These are phyloP conservation scores for Omphalotus olearius DNA, from an alignment of 1,284 basidiomycete genomes.

Conservation along the genomic window DNA sequence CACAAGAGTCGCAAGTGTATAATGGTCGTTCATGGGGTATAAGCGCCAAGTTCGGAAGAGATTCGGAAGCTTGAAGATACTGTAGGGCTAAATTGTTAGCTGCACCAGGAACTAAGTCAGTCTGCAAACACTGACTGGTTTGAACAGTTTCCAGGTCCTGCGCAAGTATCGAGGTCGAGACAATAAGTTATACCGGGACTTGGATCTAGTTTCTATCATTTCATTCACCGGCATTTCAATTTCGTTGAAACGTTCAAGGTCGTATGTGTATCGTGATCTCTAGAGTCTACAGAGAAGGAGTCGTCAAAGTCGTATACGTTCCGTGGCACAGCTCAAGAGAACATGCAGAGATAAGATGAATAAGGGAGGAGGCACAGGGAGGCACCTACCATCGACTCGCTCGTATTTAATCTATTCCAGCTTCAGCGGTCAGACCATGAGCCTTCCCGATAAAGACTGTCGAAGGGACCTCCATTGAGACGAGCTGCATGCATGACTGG, in stretches of 20 bases:
- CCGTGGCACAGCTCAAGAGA: not conserved
- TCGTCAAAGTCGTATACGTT: not conserved
- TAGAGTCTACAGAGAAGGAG: not conserved
- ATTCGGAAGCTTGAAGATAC: conserved; percentile 43
- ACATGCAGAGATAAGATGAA: not conserved
- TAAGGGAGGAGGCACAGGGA: too few species aligned
- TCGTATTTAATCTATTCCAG: too few species aligned
- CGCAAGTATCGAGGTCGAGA: not conserved
- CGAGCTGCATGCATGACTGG: not conserved
- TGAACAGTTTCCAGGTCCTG: conserved; percentile 6
- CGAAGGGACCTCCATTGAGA: not conserved
- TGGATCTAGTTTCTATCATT: not conserved
- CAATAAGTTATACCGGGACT: not conserved
- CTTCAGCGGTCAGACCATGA: not conserved
- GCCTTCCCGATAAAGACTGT: not conserved
- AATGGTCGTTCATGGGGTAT: conserved; percentile 38
- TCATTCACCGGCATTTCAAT: not conserved
- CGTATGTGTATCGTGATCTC: not conserved
- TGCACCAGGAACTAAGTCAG: not conserved
- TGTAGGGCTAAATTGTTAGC: conserved; percentile 18
- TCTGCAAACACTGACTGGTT: not conserved
- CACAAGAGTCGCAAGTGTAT: conserved; percentile 47
- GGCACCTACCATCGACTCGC: too few species aligned
- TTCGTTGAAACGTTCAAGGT: not conserved
- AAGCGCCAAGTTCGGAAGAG: conserved; percentile 48